Evolutionary conservation across 306 rosid species (phyloP), one percentile per base, ranked within the genome.

Genomic region (Alnus glutinosa): DNA sequence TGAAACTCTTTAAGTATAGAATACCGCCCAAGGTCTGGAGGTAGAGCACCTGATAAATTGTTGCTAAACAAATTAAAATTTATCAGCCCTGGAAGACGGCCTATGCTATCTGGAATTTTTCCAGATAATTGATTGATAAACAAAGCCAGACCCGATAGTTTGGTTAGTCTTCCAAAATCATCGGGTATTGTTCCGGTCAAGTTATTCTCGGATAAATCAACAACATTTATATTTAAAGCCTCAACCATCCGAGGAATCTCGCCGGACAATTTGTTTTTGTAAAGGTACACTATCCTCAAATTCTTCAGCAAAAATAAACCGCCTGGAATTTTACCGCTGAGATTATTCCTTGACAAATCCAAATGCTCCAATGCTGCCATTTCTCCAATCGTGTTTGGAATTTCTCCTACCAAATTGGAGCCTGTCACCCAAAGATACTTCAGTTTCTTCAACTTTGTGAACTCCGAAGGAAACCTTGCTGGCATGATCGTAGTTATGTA

Each of bases 1-100:
- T 80, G 4, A 67, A 93, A 87, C 2, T 49, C 61, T 74, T 0
- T 3, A 36, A 93, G 91, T 57, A 7, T 74, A 1, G 88, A 90
- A 72, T 83, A 34, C 61, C 67, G 83, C 10, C 98, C 98, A 2
- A 93, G 78, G 6, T 89, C 90, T 0, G 89, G 82, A 70, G 98
- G 89, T 72, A 91, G 42, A 14, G 42, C 70, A 11, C 95, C 97
- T 42, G 94, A 85, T 11, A 93, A 76, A 3, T 86, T 90, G 78
- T 91, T 91, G 28, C 1, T 4, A 64, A 83, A 88, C 71, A 91
- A 34, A 16, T 34, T 77, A 58, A 93, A 78, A 37, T 75, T 66
- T 7, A 63, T 1, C 32, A 93, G 78, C 9, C 80, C 61, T 13
- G 90, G 98, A 46, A 93, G 88, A 32, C 48, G 84, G 44, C 89